Base-by-base conservation (phyloP, 208 protist species). In the Trypanosoma mega region DNA sequence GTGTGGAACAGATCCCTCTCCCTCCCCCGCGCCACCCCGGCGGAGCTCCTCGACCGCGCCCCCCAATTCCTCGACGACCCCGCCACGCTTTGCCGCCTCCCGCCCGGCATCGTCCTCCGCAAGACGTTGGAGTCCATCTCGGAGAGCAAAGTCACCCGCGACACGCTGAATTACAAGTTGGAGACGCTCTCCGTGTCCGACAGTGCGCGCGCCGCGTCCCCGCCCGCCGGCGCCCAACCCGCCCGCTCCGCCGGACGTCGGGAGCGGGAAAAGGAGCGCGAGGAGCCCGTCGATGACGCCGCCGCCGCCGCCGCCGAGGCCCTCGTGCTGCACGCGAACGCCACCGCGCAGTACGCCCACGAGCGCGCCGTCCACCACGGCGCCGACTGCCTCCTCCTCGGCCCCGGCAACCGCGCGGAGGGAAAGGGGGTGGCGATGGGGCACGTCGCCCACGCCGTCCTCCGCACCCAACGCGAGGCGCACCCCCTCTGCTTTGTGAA, bases 121-220 rank as follows among this genome's bases (percentile, higher is more conserved):
- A 50, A 55, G 2, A 78, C 76, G 20, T 54, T 90, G 14, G 45
- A 61, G 26, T 50, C 59, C 16, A 73, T 94, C 18, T 75, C 76
- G 29, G 66, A 76, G 44, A 91, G 66, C 63, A 94, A 91, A 55
- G 57, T 67, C 20, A 62, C 82, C 9, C 74, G 74, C 39, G 72
- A 89, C 33, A 68, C 65, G 18, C 70, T 87, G 18, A 82, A 90
- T 63, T 93, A 93, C 75, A 82, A 77, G 50, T 9, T 93, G 30
- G 86, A 93, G 61, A 84, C 80, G 23, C 48, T 74, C 43, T 34
- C 43, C 4, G 9, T 69, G 18, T 12, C 9, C 33, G 49, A 61
- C 34, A 8, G 48, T 30, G 3, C 64, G 44, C 4, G 6, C n/a
- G 16, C 18, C 2, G 0, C 26, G 33, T 0, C 33, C 23, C 7